Conservation (phyloP, 805 yeast genomes). For the Kuraishia piskuri region DNA sequence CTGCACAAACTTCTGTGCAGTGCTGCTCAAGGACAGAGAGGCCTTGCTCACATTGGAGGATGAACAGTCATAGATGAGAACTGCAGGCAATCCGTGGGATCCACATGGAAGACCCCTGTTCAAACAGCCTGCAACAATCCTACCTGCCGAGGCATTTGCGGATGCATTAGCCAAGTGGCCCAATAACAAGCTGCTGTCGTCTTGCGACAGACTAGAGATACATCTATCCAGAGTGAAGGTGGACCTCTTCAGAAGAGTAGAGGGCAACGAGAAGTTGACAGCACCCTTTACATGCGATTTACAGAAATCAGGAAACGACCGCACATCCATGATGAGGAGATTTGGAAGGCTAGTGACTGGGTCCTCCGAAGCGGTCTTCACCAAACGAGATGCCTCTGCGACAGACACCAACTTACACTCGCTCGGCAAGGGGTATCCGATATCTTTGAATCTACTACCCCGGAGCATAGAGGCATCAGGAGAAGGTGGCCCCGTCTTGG, state of each 20-base stretch:
- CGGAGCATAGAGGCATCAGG: neutral
- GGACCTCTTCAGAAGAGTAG: constrained; percentile 74
- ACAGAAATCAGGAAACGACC: constrained; percentile 73
- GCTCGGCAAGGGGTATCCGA: neutral
- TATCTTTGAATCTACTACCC: constrained; percentile 2
- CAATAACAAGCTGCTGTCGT: constrained; percentile 37
- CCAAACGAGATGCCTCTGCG: neutral
- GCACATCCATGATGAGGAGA: constrained; percentile 58
- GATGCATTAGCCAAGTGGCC: constrained; percentile 21
- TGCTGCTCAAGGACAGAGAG: constrained; percentile 32
- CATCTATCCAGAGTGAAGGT: constrained; percentile 61
- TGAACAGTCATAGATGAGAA: constrained; percentile 44
- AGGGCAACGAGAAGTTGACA: constrained; percentile 76
- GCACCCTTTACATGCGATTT: constrained; percentile 50
- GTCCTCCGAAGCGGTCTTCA: constrained; percentile 1
- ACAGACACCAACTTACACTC: neutral
- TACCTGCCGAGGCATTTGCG: neutral
- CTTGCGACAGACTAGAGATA: constrained; percentile 47
- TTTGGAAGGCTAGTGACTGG: constrained; percentile 18
- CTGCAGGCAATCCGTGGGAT: constrained; percentile 25
- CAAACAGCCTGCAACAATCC: neutral
- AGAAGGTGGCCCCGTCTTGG: neutral
- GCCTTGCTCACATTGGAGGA: constrained; percentile 22
- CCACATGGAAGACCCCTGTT: constrained; percentile 14
- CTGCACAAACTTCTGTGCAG: constrained; percentile 38